phyloP scores from a whole-genome alignment of 106 monocot genomes.

The Platanthera guangdongensis region DNA sequence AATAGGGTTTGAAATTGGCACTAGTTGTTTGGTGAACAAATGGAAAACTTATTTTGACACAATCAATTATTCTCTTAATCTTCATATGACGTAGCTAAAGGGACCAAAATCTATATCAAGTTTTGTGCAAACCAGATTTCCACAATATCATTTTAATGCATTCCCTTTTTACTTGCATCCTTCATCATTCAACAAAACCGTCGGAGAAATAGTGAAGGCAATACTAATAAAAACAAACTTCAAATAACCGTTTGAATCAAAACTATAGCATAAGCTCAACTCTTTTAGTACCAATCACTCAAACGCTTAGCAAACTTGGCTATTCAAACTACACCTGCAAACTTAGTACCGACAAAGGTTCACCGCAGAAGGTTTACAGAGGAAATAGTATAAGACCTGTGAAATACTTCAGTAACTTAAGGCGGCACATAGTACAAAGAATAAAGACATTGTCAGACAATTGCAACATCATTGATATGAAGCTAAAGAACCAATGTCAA shows the following conservation, averaged over 20 bases:
- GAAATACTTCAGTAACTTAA: neutral
- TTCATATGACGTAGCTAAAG: neutral
- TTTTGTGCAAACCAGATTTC: neutral
- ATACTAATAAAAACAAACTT: neutral
- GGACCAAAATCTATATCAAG: neutral
- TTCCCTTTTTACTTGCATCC: neutral
- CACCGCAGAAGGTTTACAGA: neutral
- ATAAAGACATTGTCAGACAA: neutral
- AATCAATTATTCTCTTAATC: neutral
- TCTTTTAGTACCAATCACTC: neutral
- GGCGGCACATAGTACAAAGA: neutral
- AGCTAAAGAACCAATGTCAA: too few relatives aligned
- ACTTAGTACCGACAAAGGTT: neutral
- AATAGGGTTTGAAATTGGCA: neutral
- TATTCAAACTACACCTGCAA: neutral
- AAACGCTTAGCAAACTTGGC: neutral
- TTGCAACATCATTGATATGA: too few relatives aligned
- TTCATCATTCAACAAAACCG: neutral
- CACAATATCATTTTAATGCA: neutral
- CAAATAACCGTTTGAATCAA: neutral
- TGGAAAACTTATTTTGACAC: neutral
- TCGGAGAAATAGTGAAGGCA: neutral
- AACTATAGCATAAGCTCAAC: neutral
- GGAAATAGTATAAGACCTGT: neutral
- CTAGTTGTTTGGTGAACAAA: neutral